Evolutionary conservation across 352 stramenopile genomes (phyloP), one percentile per base, ranked within the genome.

Genomic region (Phytophthora pini): DNA sequence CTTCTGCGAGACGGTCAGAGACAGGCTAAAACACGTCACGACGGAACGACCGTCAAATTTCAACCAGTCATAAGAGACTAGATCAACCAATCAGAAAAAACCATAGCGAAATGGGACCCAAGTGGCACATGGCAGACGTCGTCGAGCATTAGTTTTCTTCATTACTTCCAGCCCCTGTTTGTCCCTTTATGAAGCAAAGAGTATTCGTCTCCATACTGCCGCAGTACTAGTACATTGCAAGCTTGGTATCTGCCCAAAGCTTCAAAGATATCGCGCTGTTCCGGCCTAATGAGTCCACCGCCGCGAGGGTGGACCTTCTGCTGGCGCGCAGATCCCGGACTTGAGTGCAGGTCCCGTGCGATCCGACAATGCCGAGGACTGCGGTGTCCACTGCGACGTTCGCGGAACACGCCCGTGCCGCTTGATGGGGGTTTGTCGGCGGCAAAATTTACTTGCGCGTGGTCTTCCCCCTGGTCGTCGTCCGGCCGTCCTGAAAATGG

Each of bases 301-400:
- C 26, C 22, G 3, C 7, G 31, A 48, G 61, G 66, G 66, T 73
- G 68, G 68, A 76, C 63, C 64, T 76, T 70, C 68, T 76, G 58
- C 51, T n/a, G 24, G 4, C 13, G 17, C 31, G 54, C 65, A 70
- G 29, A 69, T 72, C 52, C 29, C n/a, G 38, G 52, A 61, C 41
- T 71, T 56, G 62, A 68, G 34, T 57, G 58, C 53, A 55, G 61
- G 38, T 66, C 57, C 48, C 41, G 15, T 53, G 50, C 69, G 52
- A 77, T 58, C 49, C 43, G 64, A 74, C 65, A 65, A 73, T 73
- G 32, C 3, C 22, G 24, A 15, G 38, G 17, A 10, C n/a, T 13
- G 24, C 47, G 49, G 49, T 56, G 54, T 71, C 45, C 60, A 65
- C 59, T 53, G 57, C 36, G 43, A 40, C 62, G 64, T 74, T 74